phyloP scores from a whole-genome alignment of 768 basidiomycete species.

The Rhodotorula kratochvilovae region DNA sequence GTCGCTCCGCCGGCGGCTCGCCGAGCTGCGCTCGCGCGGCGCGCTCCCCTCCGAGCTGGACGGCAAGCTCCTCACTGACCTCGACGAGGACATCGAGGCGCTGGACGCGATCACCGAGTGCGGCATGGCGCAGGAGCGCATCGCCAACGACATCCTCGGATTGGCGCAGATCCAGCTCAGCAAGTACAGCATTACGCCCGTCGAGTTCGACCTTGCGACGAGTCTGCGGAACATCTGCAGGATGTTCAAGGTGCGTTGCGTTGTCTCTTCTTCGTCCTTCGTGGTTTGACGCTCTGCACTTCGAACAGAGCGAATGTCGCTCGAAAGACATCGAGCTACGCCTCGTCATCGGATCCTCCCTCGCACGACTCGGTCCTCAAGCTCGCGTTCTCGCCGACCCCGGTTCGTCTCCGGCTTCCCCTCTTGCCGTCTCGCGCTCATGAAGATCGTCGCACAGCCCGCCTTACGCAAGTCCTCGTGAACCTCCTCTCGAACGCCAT shows the following conservation, averaged over 20 bases:
- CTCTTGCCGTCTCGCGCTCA: conserved; percentile 8
- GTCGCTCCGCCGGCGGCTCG: neutral
- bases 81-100: conserved; percentile 46
- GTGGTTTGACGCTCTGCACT: neutral
- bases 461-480: conserved; percentile 45
- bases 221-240: conserved; percentile 45
- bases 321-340: conserved; percentile 46
- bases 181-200: conserved; percentile 45
- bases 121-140: conserved; percentile 43
- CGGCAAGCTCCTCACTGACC: conserved; percentile 42
- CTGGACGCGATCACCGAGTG: conserved; percentile 33
- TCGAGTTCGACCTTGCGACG: conserved; percentile 45
- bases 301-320: conserved; percentile 41
- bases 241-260: conserved; percentile 43
- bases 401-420: conserved; percentile 7
- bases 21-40: neutral
- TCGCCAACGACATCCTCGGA: conserved; percentile 46
- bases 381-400: conserved; percentile 34
- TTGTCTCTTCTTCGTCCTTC: too few species aligned
- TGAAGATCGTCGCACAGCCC: too few species aligned
- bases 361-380: conserved; percentile 39
- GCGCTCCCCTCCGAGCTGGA: conserved; percentile 15
- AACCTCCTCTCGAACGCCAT: conserved; percentile 48
- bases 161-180: conserved; percentile 45
- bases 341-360: conserved; percentile 45